Conservation (phyloP, 768 basidiomycete genomes). For the Psilocybe subaeruginosa region DNA sequence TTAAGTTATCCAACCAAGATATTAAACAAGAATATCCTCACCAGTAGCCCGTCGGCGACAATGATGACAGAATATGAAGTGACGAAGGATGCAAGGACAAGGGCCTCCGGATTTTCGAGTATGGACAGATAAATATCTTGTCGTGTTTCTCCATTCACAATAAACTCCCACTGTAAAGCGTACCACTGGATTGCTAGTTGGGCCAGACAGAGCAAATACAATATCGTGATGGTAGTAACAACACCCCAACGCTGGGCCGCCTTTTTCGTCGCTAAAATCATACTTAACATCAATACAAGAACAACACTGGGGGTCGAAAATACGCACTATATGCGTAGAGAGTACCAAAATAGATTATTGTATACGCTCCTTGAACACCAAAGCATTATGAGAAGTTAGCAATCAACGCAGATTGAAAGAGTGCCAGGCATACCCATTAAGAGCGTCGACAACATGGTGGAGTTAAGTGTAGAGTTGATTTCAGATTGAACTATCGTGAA, state of each 20-base stretch:
- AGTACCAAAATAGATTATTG: conserved; percentile 10
- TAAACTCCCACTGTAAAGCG: conserved; percentile 10
- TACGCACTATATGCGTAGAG: conserved; percentile 9
- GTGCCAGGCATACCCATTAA: conserved; percentile 4
- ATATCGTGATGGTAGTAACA: conserved; percentile 2
- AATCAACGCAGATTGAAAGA: neutral
- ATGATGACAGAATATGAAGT: neutral
- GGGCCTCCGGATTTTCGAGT: neutral
- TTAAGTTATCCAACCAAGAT: neutral
- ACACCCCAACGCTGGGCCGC: conserved; percentile 1
- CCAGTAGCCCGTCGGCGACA: conserved; percentile 11
- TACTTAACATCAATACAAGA: neutral
- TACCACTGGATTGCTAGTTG: conserved; percentile 9
- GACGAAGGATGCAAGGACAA: neutral
- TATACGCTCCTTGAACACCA: conserved; percentile 7
- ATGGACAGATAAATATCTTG: conserved; percentile 3
- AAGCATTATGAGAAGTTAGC: neutral
- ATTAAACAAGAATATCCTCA: neutral
- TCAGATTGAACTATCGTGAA: conserved; percentile 1
- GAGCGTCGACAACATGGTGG: conserved; percentile 5
- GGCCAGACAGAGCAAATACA: conserved; percentile 8
- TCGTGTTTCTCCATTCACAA: conserved; percentile 8
- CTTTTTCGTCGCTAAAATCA: conserved; percentile 1
- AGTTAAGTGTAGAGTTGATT: conserved; percentile 7
- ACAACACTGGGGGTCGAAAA: neutral